A percentile compares a stretch with the other conserved stretches of the same genome.
phyloP scores from a whole-genome alignment of 805 yeast species.

The Zygoascus tannicola region DNA sequence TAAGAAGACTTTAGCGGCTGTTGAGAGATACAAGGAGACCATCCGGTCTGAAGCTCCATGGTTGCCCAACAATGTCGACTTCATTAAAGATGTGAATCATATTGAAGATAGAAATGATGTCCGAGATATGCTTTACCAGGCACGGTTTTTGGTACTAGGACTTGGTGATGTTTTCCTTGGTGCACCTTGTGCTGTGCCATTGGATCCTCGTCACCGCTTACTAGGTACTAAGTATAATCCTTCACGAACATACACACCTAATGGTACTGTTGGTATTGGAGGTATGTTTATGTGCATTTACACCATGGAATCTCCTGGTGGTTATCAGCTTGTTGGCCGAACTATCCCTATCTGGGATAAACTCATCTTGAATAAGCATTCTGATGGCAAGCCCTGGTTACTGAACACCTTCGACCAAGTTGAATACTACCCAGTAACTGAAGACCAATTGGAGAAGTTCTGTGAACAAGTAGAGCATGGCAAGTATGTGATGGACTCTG shows the following conservation, averaged over 20 bases:
- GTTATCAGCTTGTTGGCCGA: conserved; percentile 92
- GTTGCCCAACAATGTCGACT: conserved; percentile 96
- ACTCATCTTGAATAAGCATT: conserved; percentile 61
- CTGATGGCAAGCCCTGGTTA: conserved; percentile 70
- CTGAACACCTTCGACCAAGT: conserved; percentile 88
- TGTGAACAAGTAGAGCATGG: conserved; percentile 76
- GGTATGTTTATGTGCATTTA: conserved; percentile 99
- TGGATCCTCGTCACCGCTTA: conserved; percentile 91
- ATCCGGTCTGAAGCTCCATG: conserved; percentile 91
- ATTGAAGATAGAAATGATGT: conserved; percentile 60
- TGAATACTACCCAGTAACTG: conserved; percentile 86
- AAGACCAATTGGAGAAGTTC: conserved; percentile 64
- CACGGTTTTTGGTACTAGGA: conserved; percentile 86
- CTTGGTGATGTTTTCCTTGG: conserved; percentile 96
- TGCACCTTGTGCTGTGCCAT: conserved; percentile 97
- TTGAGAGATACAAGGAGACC: conserved; percentile 84
- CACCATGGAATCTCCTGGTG: conserved; percentile 98
- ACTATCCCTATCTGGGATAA: conserved; percentile 98
- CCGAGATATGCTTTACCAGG: conserved; percentile 75
- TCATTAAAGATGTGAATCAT: conserved; percentile 81
- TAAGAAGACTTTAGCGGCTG: conserved; percentile 78
- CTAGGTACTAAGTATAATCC: conserved; percentile 94
- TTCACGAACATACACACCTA: conserved; percentile 89
- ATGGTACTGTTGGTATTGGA: conserved; percentile 96
- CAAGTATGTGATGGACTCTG: conserved; percentile 61